phyloP scores from a whole-genome alignment of 805 yeast species.

The Barnettozyma populi region DNA sequence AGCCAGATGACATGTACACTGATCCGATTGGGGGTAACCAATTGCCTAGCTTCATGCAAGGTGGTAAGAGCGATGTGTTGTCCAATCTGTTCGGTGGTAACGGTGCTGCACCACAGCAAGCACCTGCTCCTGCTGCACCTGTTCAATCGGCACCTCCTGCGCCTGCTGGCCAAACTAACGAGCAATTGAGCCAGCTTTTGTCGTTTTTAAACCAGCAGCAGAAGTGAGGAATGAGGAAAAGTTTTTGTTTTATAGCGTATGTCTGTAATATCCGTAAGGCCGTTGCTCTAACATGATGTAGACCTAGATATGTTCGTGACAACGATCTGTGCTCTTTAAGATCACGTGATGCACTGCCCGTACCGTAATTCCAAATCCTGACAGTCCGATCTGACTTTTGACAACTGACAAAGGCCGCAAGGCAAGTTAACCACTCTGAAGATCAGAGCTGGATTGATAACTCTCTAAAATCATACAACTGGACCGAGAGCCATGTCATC shows the following conservation, averaged over 20 bases:
- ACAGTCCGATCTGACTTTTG: background rate
- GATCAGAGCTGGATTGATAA: too few relatives aligned
- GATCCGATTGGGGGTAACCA: conserved; percentile 24
- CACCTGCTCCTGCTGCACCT: conserved; percentile 15
- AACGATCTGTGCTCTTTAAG: too few relatives aligned
- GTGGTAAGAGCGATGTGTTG: conserved; percentile 40
- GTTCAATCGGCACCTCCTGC: conserved; percentile 4
- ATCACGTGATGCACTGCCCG: background rate
- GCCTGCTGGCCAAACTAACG: conserved; percentile 30
- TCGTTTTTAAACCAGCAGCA: conserved; percentile 37
- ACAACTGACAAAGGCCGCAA: too few relatives aligned
- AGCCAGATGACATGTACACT: conserved; percentile 31
- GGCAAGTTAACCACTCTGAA: too few relatives aligned
- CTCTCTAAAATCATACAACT: background rate
- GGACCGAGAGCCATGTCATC: conserved; percentile 34
- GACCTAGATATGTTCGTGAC: background rate
- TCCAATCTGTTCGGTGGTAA: conserved; percentile 37
- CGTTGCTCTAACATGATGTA: background rate
- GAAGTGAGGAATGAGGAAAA: conserved; percentile 9
- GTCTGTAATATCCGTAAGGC: background rate
- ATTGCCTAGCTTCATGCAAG: conserved; percentile 28
- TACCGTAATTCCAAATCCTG: background rate
- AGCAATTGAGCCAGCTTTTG: conserved; percentile 37
- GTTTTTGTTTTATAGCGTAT: background rate
- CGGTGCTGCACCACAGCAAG: conserved; percentile 3